Percentiles rank a stretch among this genome's conserved stretches.
Evolutionary conservation across 2,329 filamentous ascomycete species (phyloP).

Genomic region (Botrytis sinoallii): DNA sequence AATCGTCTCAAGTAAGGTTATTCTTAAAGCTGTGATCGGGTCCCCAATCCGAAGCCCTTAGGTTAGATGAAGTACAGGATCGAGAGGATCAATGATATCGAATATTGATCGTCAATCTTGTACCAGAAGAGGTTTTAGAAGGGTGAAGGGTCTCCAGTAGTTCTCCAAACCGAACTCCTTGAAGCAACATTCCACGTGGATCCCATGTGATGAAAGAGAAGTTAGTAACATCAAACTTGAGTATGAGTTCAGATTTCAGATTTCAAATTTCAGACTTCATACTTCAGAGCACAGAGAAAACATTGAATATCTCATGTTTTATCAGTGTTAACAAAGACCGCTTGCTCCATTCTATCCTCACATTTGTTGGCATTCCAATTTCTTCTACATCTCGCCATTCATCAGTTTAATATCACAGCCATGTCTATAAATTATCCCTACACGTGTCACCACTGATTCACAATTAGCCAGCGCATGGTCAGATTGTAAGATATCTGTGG

Average conservation of each 20-base stretch:
- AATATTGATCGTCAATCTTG: background rate
- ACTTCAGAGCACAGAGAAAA: background rate
- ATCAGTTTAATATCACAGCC: background rate
- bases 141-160: background rate
- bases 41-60: background rate
- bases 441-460: background rate
- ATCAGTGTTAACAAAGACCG: background rate
- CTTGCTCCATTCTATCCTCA: background rate
- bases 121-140: background rate
- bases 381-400: background rate
- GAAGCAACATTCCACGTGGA: background rate
- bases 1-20: background rate
- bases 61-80: background rate
- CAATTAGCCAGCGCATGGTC: background rate
- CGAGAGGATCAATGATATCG: background rate
- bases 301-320: background rate
- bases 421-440: background rate
- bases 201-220: slow-evolving; percentile 1
- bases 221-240: background rate
- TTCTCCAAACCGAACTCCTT: background rate
- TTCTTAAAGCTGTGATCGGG: background rate
- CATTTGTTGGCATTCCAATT: background rate
- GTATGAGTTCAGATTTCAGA: background rate
- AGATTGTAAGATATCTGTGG: background rate
- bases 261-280: background rate